These are phyloP conservation scores for Pulveroboletus sp. DNA, from an alignment of 768 basidiomycete genomes.

Conservation along the genomic window DNA sequence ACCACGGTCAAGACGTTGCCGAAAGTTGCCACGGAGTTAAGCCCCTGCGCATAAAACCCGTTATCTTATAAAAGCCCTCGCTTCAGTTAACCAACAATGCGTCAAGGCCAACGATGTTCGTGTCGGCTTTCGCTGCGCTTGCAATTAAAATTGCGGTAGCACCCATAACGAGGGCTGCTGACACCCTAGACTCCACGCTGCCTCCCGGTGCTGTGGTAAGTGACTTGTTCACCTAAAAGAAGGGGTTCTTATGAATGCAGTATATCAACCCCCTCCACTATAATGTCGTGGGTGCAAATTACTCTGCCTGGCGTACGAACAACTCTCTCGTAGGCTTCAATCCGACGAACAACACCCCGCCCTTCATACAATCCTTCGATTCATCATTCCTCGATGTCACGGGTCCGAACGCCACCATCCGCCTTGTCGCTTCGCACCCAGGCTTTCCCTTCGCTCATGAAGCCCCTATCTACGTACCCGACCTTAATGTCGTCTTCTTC, in stretches of 20 bases:
- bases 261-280: slow-evolving; percentile 48
- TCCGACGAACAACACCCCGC: slow-evolving; percentile 54
- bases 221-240: background rate
- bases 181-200: slow-evolving; percentile 2
- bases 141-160: background rate
- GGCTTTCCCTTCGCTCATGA: slow-evolving; percentile 76
- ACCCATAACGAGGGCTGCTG: background rate
- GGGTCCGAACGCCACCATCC: slow-evolving; percentile 53
- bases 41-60: too few relatives aligned
- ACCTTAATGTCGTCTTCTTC: slow-evolving; percentile 74
- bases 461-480: slow-evolving; percentile 63
- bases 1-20: too few relatives aligned
- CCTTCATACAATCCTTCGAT: slow-evolving; percentile 58
- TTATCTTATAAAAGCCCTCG: background rate
- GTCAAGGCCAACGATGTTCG: background rate
- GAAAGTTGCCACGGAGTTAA: too few relatives aligned
- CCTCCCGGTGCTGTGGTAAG: slow-evolving; percentile 21
- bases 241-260: slow-evolving; percentile 27
- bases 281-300: slow-evolving; percentile 47
- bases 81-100: background rate
- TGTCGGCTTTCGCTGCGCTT: background rate
- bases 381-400: slow-evolving; percentile 55
- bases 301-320: slow-evolving; percentile 33
- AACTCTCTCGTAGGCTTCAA: slow-evolving; percentile 48
- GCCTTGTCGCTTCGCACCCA: slow-evolving; percentile 54